phyloP scores from a whole-genome alignment of 1,284 basidiomycete species.

The Ustanciosporium gigantosporum region DNA sequence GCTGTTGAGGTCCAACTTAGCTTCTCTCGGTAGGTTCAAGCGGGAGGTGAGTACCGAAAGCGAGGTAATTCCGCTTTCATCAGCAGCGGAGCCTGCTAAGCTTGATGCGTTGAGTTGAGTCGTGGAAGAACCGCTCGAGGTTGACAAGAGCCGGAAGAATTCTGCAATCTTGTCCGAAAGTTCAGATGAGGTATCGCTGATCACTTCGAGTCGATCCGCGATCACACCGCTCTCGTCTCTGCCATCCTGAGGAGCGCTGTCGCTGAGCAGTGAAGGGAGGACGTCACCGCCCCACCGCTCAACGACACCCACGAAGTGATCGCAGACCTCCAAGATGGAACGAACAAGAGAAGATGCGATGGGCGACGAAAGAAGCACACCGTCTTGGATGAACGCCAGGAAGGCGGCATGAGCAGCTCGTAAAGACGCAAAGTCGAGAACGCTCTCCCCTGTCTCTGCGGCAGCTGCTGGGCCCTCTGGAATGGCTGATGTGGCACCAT shows the following conservation, averaged over 20 bases:
- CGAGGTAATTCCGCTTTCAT: constrained; percentile 20
- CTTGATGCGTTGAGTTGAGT: background rate
- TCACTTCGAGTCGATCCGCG: constrained; percentile 69
- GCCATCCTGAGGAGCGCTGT: constrained; percentile 68
- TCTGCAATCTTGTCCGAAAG: constrained; percentile 6
- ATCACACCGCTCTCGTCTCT: constrained; percentile 68
- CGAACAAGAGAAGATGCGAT: constrained; percentile 69
- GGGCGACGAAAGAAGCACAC: constrained; percentile 73
- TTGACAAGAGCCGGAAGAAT: constrained; percentile 30
- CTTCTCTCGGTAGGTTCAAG: background rate
- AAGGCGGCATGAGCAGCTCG: constrained; percentile 78
- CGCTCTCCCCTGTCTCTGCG: constrained; percentile 33
- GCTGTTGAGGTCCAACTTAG: too few species aligned
- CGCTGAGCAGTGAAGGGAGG: constrained; percentile 77
- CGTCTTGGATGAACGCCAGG: constrained; percentile 76
- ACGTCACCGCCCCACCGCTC: constrained; percentile 92
- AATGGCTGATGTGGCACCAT: constrained; percentile 20
- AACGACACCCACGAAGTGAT: constrained; percentile 74
- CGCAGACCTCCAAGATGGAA: constrained; percentile 77
- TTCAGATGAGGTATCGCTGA: constrained; percentile 77
- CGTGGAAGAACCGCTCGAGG: constrained; percentile 1
- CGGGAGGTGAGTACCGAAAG: constrained; percentile 7
- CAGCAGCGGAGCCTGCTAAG: too few species aligned
- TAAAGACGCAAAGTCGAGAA: constrained; percentile 77
- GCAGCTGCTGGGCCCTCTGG: constrained; percentile 1